Percentiles rank a stretch among this genome's conserved stretches.
These are phyloP conservation scores for Solanum arcanum DNA, from an alignment of 257 asterid genomes.

Conservation along the genomic window DNA sequence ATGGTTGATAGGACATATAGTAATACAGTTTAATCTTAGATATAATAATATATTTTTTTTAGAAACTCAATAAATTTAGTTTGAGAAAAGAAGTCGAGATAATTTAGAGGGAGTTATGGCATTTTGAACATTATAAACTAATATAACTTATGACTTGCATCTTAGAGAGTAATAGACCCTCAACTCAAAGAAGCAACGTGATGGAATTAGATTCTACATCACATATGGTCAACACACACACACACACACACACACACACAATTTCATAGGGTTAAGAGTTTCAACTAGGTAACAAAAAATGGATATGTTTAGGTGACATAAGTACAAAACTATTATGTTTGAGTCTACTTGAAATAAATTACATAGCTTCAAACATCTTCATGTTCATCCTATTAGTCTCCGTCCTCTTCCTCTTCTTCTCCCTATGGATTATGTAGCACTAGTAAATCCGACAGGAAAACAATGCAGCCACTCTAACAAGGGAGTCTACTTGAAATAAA, in stretches of 20 bases:
- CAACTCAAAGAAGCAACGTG: neutral
- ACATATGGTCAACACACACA: neutral
- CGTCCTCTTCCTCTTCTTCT: neutral
- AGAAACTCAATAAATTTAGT: neutral
- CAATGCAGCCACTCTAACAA: neutral
- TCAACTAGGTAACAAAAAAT: neutral
- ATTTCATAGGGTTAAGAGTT: neutral
- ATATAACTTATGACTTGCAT: no score
- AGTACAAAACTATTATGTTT: neutral
- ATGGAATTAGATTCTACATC: neutral
- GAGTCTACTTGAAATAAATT: neutral
- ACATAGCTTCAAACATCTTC: neutral
- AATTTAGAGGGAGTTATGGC: no score
- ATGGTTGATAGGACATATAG: neutral
- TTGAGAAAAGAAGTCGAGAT: no score
- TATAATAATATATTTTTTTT: neutral
- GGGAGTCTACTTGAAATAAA: neutral
- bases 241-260: neutral
- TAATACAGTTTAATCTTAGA: no score
- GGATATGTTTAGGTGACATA: neutral
- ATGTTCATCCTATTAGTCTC: neutral
- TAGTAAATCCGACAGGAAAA: neutral
- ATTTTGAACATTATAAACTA: no score
- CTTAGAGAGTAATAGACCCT: no score
- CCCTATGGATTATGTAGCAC: neutral